A percentile compares a stretch with the other conserved stretches of the same genome.
Conservation (phyloP, 2,329 filamentous ascomycete species). For the Aspergillus sp. region DNA sequence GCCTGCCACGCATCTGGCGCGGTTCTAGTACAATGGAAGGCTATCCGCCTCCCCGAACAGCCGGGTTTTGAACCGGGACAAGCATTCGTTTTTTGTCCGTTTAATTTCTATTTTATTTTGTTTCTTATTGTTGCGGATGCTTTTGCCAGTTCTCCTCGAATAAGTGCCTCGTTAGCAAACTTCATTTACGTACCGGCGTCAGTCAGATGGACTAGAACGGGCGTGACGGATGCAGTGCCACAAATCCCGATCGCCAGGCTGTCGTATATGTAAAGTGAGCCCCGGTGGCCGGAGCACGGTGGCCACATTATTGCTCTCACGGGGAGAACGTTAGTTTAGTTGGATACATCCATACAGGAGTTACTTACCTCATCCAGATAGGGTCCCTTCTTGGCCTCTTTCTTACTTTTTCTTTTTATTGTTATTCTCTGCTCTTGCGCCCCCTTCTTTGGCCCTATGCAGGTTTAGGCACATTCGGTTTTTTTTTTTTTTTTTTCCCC, state of each 20-base stretch:
- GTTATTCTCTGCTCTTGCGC: not conserved
- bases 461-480: not conserved
- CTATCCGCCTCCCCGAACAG: not conserved
- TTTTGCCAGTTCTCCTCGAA: no score
- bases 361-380: not conserved
- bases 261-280: not conserved
- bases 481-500: no score
- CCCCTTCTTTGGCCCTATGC: slow-evolving; percentile 4
- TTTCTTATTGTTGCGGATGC: no score
- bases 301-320: not conserved
- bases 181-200: not conserved
- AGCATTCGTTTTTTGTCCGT: not conserved
- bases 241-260: not conserved
- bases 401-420: no score
- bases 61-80: not conserved
- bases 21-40: not conserved
- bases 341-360: not conserved
- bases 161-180: not conserved
- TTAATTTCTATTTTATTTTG: no score
- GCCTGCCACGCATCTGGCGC: not conserved
- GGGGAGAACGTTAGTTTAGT: not conserved
- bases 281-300: not conserved
- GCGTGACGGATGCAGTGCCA: slow-evolving; percentile 1
- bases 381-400: no score
- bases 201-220: not conserved